phyloP scores from a whole-genome alignment of 331 rosid genomes.

The Ulmus americana region DNA sequence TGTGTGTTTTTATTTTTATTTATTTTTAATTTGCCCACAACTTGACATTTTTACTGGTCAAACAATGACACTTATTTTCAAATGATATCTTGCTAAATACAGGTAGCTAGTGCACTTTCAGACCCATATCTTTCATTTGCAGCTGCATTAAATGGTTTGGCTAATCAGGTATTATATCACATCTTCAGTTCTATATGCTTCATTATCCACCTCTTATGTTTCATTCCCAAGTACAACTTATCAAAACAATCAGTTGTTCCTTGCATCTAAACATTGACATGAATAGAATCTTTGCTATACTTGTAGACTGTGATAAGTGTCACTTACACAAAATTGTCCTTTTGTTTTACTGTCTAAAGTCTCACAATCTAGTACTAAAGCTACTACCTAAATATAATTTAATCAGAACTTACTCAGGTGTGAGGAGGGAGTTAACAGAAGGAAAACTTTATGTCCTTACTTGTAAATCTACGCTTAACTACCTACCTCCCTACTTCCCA shows the following conservation, averaged over 20 bases:
- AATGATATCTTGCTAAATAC: constrained; percentile 18
- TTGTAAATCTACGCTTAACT: too few relatives aligned
- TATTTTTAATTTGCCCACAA: background rate
- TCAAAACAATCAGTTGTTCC: background rate
- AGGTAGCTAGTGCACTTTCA: constrained; percentile 90
- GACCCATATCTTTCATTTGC: constrained; percentile 95
- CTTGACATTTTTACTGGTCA: constrained; percentile 15
- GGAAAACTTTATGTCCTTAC: too few relatives aligned
- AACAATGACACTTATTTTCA: constrained; percentile 15
- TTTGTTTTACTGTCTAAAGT: too few relatives aligned
- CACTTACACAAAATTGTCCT: too few relatives aligned
- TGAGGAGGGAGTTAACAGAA: too few relatives aligned
- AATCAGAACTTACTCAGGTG: too few relatives aligned
- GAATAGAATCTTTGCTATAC: background rate
- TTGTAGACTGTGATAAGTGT: background rate
- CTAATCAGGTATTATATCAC: constrained; percentile 69
- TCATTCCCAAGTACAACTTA: background rate
- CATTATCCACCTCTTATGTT: constrained; percentile 1
- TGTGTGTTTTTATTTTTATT: background rate
- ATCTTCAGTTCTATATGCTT: background rate
- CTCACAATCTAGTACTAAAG: too few relatives aligned
- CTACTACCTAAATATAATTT: too few relatives aligned
- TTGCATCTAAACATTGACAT: constrained; percentile 8
- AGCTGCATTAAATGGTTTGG: constrained; percentile 96
- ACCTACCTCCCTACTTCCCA: too few relatives aligned